Evolutionary conservation across 176 grass and related monocot species (phyloP), one percentile per base, ranked within the genome.

Genomic region (Zea luxurians): DNA sequence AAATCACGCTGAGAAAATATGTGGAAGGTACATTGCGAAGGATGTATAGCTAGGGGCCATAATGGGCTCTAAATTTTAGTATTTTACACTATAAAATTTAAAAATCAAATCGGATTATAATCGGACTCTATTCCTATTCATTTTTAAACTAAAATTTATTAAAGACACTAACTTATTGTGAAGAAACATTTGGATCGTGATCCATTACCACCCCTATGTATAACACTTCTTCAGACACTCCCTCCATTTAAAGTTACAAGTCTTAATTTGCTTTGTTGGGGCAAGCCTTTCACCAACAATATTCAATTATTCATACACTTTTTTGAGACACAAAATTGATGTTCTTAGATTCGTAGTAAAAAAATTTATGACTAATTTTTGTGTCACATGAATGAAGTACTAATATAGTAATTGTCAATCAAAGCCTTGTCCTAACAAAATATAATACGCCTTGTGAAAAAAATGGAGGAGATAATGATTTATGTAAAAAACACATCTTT

Each of bases 1-100:
- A 69, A 20, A 52, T 54, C 36, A 34, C 71, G 27, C 16, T 37
- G 17, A 57, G 48, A 82, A 7, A 72, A 82, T 58, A 82, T 73
- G 61, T 36, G 1, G 41, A 55, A 43, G n/a, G 61, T 13, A 65
- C 42, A 47, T 15, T 77, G 37, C 40, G 47, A 81, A 41, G 47
- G 2, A 4, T 62, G 58, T 37, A 69, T 2, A 7, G 2, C 27
- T 27, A 27, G 27, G 1, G 27, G 27, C 27, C 27, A 1, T 27
- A 27, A 27, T 27, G 27, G 27, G 27, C 27, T 27, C 27, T 0
- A 27, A 27, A 27, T 27, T 27, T n/a, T n/a, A n/a, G n/a, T n/a
- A n/a, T n/a, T n/a, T 27, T 27, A 27, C 27, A 27, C 27, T 27
- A 27, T 27, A 27, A 27, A 27, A 27, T 27, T 27, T 27, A 27